Base-by-base conservation (phyloP, 805 yeast species). In the Suhomyces prunicola region DNA sequence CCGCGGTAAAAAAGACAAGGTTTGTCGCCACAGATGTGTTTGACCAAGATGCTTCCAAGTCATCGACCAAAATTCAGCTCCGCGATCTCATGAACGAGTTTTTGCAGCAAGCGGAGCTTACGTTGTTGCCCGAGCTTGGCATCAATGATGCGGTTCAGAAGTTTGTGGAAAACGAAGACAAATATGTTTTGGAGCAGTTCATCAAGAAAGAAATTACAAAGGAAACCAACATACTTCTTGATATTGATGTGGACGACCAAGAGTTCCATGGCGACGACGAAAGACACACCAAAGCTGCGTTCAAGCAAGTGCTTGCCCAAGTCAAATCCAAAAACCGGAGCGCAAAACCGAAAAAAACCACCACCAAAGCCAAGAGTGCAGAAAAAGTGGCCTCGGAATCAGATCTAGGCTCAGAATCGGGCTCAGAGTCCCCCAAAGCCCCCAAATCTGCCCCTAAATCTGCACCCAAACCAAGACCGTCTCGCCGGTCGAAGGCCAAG, bases 161-260 rank as follows among this genome's bases (percentile, higher is more conserved):
- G 52, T 87, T 84, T 64, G 85, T 94, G 4, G 90, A 86, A 44
- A 90, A 88, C 58, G 97, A 91, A 54, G 97, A 92, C 65, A 88
- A 86, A 62, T 72, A 75, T 35, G 84, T 92, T 0, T 71, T 93
- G 48, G 83, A 81, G 42, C 80, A 77, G n/a, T 87, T 82, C 59
- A 79, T 88, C 23, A 81, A 81, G 44, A 65, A 69, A 24, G 90
- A 87, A 59, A 70, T 85, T 45, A 71, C 69, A 8, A 77, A 73
- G 31, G 87, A 84, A 57, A 73, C 83, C 15, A 72, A 78, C 13
- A 62, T 82, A 54, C 64, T 87, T 42, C 63, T 77, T 48, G 64
- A 76, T 3, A 68, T 73, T 68, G 71, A 81, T 58, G 71, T 68
- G 15, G 73, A 78, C 47, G 70, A 74, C 3, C 78, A 75, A 23